phyloP scores from a whole-genome alignment of 2,329 filamentous ascomycete species.

The Magnaporthiopsis incrustans region DNA sequence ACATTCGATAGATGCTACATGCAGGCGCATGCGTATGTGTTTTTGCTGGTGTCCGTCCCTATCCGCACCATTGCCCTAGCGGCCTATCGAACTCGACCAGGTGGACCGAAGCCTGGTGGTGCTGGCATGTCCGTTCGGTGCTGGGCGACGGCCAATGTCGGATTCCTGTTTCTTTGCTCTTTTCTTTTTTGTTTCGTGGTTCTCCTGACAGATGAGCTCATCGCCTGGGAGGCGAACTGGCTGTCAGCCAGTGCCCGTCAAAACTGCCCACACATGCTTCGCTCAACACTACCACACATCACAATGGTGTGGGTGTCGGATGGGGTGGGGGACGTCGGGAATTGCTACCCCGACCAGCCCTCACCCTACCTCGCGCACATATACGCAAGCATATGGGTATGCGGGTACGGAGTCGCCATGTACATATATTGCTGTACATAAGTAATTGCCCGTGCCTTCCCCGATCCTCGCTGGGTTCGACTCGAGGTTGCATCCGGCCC shows the following conservation, averaged over 20 bases:
- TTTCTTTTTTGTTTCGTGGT: too few relatives aligned
- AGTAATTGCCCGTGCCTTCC: background rate
- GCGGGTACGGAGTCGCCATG: background rate
- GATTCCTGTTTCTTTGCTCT: background rate
- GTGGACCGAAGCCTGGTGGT: background rate
- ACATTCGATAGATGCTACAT: too few relatives aligned
- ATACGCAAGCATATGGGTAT: background rate
- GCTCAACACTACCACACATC: background rate
- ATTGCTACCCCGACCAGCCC: background rate
- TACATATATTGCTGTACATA: background rate
- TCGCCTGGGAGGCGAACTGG: background rate
- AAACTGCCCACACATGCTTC: background rate
- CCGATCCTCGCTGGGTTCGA: background rate
- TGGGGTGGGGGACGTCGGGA: background rate
- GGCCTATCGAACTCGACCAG: background rate
- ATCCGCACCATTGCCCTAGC: background rate
- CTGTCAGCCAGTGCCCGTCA: too few relatives aligned
- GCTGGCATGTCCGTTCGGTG: background rate
- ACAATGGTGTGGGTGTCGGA: background rate
- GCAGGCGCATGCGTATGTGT: too few relatives aligned
- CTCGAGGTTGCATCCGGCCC: background rate
- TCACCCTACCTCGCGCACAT: background rate
- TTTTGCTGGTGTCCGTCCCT: background rate
- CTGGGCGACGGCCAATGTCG: background rate
- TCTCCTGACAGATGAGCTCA: background rate